phyloP scores from a whole-genome alignment of 2,329 filamentous ascomycete genomes.

The Colletotrichum caudatum region DNA sequence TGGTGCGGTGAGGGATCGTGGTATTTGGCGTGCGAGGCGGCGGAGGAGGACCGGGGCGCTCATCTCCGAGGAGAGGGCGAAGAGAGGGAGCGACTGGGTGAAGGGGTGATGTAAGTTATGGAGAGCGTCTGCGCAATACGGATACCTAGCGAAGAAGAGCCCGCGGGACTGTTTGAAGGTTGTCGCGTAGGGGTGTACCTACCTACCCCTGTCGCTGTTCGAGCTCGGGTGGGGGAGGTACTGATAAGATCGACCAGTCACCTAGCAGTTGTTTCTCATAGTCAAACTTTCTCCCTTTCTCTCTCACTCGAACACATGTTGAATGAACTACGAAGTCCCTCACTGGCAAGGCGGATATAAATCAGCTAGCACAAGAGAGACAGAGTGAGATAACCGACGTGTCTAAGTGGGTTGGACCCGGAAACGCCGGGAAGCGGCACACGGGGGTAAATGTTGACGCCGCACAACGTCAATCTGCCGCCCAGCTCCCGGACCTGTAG shows the following conservation, averaged over 20 bases:
- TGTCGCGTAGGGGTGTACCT: slow-evolving; percentile 22
- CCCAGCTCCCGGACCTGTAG: background rate
- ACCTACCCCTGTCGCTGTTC: slow-evolving; percentile 21
- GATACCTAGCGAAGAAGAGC: background rate
- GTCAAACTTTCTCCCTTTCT: background rate
- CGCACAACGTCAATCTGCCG: background rate
- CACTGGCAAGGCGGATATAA: background rate
- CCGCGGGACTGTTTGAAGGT: slow-evolving; percentile 1
- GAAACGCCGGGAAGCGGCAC: background rate
- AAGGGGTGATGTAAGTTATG: slow-evolving; percentile 1
- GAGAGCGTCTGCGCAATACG: background rate
- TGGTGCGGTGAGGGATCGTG: slow-evolving; percentile 13
- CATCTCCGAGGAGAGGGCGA: slow-evolving; percentile 10
- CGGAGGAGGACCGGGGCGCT: slow-evolving; percentile 21
- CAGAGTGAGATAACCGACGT: background rate
- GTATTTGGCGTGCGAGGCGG: slow-evolving; percentile 14
- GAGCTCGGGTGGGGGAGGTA: slow-evolving; percentile 14
- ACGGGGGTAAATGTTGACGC: background rate
- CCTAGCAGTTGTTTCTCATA: background rate
- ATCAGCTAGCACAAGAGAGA: background rate
- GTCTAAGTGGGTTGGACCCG: background rate
- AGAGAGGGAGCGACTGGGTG: slow-evolving; percentile 2
- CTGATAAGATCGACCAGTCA: background rate
- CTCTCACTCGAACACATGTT: background rate
- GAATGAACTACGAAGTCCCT: background rate